These are phyloP conservation scores for Diophrys sp. DNA, from an alignment of 73 alveolate species.

Conservation along the genomic window DNA sequence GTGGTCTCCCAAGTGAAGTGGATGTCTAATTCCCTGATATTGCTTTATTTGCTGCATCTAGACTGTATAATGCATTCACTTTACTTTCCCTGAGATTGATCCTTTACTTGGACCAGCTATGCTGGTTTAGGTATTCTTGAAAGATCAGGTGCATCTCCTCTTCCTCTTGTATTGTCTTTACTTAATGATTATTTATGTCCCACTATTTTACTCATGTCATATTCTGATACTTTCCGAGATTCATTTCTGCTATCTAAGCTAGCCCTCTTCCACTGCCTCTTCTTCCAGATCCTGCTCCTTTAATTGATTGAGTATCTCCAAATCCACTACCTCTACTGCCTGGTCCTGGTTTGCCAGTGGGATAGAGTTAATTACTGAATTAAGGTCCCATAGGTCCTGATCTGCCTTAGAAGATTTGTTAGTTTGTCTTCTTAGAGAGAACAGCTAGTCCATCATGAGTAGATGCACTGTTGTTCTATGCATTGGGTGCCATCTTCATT, in stretches of 20 bases:
- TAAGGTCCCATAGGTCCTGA: neutral
- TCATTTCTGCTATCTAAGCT: neutral
- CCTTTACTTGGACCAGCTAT: neutral
- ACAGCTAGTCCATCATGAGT: neutral
- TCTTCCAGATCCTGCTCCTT: neutral
- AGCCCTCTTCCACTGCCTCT: neutral
- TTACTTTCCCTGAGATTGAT: neutral
- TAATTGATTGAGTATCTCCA: neutral
- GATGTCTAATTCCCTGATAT: neutral
- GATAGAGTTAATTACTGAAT: neutral
- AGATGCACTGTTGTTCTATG: neutral
- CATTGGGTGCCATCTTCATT: neutral
- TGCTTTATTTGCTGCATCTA: neutral
- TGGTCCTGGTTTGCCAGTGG: neutral
- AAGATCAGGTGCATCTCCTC: neutral
- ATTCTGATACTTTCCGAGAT: neutral
- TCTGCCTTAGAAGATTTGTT: neutral
- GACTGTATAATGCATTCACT: neutral
- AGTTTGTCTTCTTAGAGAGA: neutral
- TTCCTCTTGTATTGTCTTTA: neutral
- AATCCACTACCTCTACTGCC: neutral
- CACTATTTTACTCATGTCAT: neutral
- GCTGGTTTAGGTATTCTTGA: neutral
- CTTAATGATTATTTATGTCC: neutral
- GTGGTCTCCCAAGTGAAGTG: neutral